phyloP scores from a whole-genome alignment of 225 moss, liverwort and hornwort genomes.

The Asterella californica region DNA sequence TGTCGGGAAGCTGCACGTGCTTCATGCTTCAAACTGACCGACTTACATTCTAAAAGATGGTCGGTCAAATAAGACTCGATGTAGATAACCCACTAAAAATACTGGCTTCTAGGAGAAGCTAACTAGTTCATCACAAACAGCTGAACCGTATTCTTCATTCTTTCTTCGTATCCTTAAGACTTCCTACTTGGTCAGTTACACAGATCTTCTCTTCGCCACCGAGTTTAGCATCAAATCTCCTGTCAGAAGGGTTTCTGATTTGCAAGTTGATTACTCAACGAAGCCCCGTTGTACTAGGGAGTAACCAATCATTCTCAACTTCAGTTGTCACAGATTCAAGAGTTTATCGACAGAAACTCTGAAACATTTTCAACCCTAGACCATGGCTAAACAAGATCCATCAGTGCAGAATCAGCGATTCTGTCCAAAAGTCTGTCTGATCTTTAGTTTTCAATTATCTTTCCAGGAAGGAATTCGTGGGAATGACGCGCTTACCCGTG shows the following conservation, averaged over 20 bases:
- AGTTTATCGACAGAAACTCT: neutral
- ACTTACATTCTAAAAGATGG: neutral
- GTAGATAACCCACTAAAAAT: neutral
- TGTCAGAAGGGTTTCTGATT: neutral
- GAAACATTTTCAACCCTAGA: neutral
- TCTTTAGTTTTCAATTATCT: neutral
- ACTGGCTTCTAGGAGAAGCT: neutral
- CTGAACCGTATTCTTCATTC: neutral
- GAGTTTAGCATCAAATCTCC: neutral
- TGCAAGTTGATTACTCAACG: neutral
- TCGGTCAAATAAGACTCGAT: neutral
- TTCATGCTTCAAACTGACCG: neutral
- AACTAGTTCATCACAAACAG: neutral
- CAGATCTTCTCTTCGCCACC: neutral
- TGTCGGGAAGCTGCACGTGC: neutral
- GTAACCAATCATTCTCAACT: neutral
- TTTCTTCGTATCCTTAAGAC: neutral
- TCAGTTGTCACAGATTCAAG: neutral
- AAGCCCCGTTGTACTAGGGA: neutral
- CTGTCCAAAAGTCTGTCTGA: neutral
- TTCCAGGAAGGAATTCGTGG: neutral
- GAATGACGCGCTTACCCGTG: conserved; percentile 50
- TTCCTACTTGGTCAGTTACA: neutral
- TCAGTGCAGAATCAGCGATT: neutral
- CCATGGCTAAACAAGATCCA: neutral